A percentile compares a stretch with the other conserved stretches of the same genome.
Evolutionary conservation across 192 early-diverging fungal genomes (phyloP).

Genomic region (Umbelopsis vinacea): DNA sequence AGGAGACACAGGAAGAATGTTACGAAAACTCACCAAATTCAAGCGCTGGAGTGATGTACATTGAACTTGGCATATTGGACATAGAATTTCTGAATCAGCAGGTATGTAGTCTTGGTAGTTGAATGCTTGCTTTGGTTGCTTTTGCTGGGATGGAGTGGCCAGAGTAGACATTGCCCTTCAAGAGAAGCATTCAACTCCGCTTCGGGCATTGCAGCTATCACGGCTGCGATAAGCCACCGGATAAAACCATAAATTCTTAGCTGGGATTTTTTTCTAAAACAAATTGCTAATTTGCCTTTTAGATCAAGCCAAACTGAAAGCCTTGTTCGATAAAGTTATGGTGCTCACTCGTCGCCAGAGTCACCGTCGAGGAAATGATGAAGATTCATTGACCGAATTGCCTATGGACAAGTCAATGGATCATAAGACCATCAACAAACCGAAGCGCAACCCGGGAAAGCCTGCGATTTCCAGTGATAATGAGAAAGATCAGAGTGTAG

Average conservation of each 20-base stretch:
- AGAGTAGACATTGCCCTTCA: conserved; percentile 9
- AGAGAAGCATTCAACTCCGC: background rate
- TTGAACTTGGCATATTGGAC: conserved; percentile 40
- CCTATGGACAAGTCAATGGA: background rate
- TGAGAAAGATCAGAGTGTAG: background rate
- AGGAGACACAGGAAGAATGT: background rate
- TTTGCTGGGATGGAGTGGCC: conserved; percentile 6
- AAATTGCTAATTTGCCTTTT: background rate
- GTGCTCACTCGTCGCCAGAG: conserved; percentile 9
- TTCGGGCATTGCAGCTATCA: background rate
- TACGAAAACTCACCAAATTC: conserved; percentile 26
- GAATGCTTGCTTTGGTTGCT: conserved; percentile 21
- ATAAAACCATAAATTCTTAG: conserved; percentile 2
- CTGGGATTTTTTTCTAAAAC: background rate
- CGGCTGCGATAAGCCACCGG: conserved; percentile 2
- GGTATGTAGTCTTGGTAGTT: conserved; percentile 44
- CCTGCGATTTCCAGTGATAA: background rate
- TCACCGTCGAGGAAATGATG: background rate
- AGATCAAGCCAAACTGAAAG: background rate
- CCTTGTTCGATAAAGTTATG: conserved; percentile 5
- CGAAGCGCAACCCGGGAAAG: background rate
- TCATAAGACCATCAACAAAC: background rate
- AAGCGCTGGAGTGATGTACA: conserved; percentile 38
- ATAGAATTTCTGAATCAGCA: conserved; percentile 28
- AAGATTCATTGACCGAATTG: background rate